Evolutionary conservation across 192 early-diverging fungal species (phyloP), one percentile per base, ranked within the genome.

Genomic region (Oehlia diaphana): DNA sequence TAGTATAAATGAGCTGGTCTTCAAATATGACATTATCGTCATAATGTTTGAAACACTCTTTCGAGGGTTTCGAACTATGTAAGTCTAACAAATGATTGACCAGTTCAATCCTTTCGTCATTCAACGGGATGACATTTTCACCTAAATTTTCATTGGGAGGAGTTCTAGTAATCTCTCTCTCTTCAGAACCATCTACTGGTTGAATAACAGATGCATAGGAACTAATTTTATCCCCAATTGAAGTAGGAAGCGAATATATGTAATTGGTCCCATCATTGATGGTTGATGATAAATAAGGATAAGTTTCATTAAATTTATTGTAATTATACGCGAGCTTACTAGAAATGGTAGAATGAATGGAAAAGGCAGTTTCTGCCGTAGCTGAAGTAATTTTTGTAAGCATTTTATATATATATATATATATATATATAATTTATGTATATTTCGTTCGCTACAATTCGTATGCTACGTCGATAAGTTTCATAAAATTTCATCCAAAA

Each of bases 31-130:
- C 71, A 28, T 73, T 21, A 3, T 73, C 47, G 4, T 19, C 16
- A 28, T 73, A 73, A 31, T 42, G 39, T 1, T 50, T 73, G 10
- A 73, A 73, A 9, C 44, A 47, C 49, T 73, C 71, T 58, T 50
- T 50, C 8, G 71, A n/a, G 28, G 49, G 49, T 2, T 73, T 58
- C 2, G 49, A 73, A 3, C 5, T 1, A 50, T 73, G 58, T 0
- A 73, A 31, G 4, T 58, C 49, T 13, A 73, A 12, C 0, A 73
- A 31, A 33, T 73, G 9, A 2, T n/a, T 50, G 3, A 73, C n/a
- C 0, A 73, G 9, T 14, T 50, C 19, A 19, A 19, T 19, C 9
- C 71, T 28, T 12, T 65, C 63, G 12, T 26, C 23, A 26, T 9
- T 26, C n/a, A 65, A 65, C 9, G 6, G 21, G 23, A 31, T n/a